Conservation (phyloP, 441 rosid species). For the Gossypium davidsonii region DNA sequence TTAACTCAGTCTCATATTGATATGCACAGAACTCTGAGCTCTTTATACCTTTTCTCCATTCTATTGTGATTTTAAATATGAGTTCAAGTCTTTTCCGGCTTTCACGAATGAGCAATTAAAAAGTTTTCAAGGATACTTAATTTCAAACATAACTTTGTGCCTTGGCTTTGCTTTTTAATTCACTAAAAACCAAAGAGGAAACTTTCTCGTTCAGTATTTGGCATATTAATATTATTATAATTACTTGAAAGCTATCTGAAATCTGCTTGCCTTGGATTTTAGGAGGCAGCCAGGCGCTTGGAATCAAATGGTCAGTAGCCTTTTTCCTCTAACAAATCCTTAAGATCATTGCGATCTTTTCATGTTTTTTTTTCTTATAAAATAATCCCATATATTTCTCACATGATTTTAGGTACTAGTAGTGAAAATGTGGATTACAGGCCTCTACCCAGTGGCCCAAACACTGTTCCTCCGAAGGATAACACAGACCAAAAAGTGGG, state of each 20-base stretch:
- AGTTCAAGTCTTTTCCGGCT: neutral
- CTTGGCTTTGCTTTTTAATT: too few relatives aligned
- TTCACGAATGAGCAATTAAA: neutral
- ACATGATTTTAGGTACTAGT: slow-evolving; percentile 26
- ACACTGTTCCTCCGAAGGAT: slow-evolving; percentile 12
- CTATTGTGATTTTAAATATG: neutral
- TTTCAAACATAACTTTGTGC: neutral
- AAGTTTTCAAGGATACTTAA: neutral
- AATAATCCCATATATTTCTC: neutral
- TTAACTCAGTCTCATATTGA: neutral
- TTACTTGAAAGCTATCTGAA: neutral
- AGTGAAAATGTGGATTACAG: slow-evolving; percentile 35
- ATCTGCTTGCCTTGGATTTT: slow-evolving; percentile 19
- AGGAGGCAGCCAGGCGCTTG: slow-evolving; percentile 64
- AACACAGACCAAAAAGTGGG: slow-evolving; percentile 26
- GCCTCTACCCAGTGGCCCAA: slow-evolving; percentile 50
- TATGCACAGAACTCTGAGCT: neutral
- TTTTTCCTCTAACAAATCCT: slow-evolving; percentile 2
- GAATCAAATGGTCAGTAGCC: slow-evolving; percentile 45
- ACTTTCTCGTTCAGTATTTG: neutral
- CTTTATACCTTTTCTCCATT: neutral
- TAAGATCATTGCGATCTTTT: slow-evolving; percentile 2
- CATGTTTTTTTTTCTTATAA: neutral
- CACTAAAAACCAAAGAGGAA: neutral
- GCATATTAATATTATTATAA: neutral